These are phyloP conservation scores for Neurospora sp. DNA, from an alignment of 495 filamentous ascomycete genomes.

Conservation along the genomic window DNA sequence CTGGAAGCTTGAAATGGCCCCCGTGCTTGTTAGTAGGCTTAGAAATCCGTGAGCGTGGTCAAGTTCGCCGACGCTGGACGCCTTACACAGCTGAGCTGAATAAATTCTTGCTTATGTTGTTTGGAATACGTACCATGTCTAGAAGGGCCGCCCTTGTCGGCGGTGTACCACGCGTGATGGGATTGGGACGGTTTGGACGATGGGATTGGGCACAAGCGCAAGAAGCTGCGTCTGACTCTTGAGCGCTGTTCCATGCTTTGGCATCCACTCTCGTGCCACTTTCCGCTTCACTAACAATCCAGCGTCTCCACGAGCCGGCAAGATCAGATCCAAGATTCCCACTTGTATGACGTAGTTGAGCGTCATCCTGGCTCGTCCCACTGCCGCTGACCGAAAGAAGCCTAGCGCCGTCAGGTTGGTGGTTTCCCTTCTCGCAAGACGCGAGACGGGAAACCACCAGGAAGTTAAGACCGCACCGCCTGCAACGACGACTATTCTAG, in stretches of 20 bases:
- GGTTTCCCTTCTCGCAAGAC: no score
- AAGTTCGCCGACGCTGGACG: background rate
- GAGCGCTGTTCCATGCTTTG: background rate
- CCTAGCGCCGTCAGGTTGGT: background rate
- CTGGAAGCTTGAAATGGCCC: background rate
- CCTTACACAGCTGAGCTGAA: background rate
- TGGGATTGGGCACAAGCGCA: background rate
- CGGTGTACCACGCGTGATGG: background rate
- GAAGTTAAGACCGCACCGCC: background rate
- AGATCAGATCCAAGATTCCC: background rate
- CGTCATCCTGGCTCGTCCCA: background rate
- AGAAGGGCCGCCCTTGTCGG: background rate
- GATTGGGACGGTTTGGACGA: background rate
- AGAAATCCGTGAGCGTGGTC: background rate
- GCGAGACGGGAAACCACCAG: background rate
- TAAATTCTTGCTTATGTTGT: background rate
- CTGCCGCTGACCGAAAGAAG: background rate
- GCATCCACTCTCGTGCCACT: background rate
- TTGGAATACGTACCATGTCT: background rate
- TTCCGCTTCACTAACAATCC: background rate
- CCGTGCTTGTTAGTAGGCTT: background rate
- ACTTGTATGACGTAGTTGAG: background rate
- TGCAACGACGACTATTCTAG: background rate
- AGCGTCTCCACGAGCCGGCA: background rate
- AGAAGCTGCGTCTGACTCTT: background rate